Evolutionary conservation across 1,284 basidiomycete species (phyloP).

Genomic region (Neolentinus lepideus): DNA sequence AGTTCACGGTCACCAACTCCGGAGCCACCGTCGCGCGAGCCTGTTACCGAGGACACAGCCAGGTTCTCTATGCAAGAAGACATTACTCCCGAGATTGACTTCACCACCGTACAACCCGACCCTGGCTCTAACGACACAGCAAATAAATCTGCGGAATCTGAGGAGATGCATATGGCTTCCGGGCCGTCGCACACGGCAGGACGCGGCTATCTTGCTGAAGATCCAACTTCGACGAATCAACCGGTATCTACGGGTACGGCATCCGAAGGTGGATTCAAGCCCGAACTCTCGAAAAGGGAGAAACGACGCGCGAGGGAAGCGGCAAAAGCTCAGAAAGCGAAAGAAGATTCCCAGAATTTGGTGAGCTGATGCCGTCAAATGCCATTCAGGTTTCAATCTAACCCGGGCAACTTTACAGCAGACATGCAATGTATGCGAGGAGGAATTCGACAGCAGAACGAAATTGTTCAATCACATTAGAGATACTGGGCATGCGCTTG

Average conservation of each 20-base stretch:
- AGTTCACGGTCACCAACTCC: neutral
- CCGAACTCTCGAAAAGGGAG: conserved; percentile 69
- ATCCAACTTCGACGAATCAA: neutral
- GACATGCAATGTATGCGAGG: conserved; percentile 70
- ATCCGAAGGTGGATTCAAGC: conserved; percentile 9
- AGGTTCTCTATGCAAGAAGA: neutral
- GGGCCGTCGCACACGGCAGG: neutral
- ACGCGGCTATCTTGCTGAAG: neutral
- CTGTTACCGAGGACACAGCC: neutral
- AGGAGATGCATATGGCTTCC: neutral
- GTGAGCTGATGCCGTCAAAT: conserved; percentile 10
- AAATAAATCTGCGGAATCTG: neutral
- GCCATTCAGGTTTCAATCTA: neutral
- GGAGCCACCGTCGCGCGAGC: neutral
- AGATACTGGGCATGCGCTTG: conserved; percentile 68
- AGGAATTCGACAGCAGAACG: conserved; percentile 64
- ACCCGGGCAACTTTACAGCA: conserved; percentile 14
- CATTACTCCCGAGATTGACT: neutral
- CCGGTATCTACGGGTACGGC: neutral
- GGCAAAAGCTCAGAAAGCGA: conserved; percentile 57
- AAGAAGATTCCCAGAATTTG: conserved; percentile 18
- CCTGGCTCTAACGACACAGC: neutral
- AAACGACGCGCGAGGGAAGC: conserved; percentile 75
- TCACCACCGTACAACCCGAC: neutral
- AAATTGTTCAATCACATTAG: conserved; percentile 77